These are phyloP conservation scores for Russula ochroleuca DNA, from an alignment of 768 basidiomycete genomes.

Conservation along the genomic window DNA sequence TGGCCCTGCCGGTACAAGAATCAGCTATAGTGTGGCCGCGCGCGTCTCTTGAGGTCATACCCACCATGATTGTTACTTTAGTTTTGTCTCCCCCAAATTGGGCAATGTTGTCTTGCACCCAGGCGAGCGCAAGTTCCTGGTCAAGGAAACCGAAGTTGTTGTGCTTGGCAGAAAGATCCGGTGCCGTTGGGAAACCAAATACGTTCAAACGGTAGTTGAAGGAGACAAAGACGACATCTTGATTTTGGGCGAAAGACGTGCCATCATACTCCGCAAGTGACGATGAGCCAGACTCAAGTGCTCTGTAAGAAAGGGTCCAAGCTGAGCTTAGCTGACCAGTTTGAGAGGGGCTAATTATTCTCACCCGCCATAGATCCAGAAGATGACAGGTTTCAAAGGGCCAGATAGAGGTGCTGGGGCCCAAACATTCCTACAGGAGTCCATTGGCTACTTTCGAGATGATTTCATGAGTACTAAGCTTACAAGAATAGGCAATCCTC, in stretches of 20 bases:
- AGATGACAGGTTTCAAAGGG: conserved; percentile 10
- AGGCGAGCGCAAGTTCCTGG: conserved; percentile 39
- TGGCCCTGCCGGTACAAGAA: conserved; percentile 8
- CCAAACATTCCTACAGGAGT: conserved; percentile 9
- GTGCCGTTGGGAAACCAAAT: conserved; percentile 14
- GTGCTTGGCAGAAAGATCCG: not conserved
- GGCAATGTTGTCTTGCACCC: conserved; percentile 59
- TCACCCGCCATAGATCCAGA: conserved; percentile 21
- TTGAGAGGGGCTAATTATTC: not conserved
- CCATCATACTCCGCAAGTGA: conserved; percentile 11
- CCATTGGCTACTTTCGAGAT: not conserved
- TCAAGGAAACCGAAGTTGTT: conserved; percentile 16
- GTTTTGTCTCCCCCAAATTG: conserved; percentile 53
- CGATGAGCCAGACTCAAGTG: not conserved
- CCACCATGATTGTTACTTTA: conserved; percentile 38
- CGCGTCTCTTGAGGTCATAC: conserved; percentile 20
- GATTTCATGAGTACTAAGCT: not conserved
- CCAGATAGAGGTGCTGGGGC: conserved; percentile 1
- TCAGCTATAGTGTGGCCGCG: not conserved
- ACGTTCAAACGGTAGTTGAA: conserved; percentile 21
- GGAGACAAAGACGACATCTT: conserved; percentile 13
- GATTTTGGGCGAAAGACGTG: conserved; percentile 11
- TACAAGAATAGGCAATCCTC: conserved; percentile 17
- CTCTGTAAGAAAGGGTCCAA: not conserved
- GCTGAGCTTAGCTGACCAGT: too few relatives aligned